Conservation (phyloP, 805 yeast species). For the Candida pseudoglaebosa region DNA sequence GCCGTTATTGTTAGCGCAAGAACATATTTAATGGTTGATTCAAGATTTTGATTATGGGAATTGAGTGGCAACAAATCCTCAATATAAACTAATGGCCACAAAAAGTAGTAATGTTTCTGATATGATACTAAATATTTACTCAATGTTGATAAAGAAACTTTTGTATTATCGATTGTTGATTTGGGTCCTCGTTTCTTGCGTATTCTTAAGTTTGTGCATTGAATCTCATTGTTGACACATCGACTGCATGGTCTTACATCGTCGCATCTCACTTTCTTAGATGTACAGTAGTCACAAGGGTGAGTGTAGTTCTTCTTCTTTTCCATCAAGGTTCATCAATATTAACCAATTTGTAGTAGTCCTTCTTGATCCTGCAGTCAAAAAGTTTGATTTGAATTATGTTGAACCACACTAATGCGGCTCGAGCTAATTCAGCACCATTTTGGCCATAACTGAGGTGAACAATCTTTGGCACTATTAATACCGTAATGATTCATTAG, state of each 20-base stretch:
- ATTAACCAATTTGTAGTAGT: no score
- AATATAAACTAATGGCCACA: neutral
- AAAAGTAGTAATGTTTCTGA: neutral
- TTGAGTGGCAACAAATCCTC: neutral
- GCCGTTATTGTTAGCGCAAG: neutral
- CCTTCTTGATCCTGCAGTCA: no score
- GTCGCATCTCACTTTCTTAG: neutral
- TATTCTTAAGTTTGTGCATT: neutral
- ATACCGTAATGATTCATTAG: no score
- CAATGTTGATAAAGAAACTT: neutral
- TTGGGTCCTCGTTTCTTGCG: conserved; percentile 1
- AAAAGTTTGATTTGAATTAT: no score
- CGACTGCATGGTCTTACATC: neutral
- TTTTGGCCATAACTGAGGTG: no score
- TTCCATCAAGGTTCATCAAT: no score
- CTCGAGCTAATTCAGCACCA: no score
- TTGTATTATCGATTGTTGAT: neutral
- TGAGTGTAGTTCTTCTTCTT: neutral
- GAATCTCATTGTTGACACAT: neutral
- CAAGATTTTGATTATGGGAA: neutral
- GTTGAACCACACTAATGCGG: no score
- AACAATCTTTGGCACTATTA: no score
- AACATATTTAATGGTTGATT: neutral
- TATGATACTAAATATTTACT: neutral
- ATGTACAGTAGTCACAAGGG: neutral